These are phyloP conservation scores for Mimosa bimucronata DNA, from an alignment of 306 rosid species.

Conservation along the genomic window DNA sequence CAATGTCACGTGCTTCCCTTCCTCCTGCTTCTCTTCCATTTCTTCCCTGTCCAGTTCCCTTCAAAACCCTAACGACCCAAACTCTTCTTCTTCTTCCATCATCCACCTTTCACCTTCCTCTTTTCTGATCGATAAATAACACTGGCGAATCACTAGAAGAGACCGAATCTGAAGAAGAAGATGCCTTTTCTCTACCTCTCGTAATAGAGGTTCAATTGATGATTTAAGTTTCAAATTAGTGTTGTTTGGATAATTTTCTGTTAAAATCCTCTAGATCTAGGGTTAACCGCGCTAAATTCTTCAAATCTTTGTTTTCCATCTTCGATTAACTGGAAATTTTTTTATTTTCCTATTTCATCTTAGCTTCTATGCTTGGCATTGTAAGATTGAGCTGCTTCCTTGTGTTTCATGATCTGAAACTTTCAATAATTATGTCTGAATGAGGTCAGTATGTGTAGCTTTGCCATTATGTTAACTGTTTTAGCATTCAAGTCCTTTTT, in stretches of 20 bases:
- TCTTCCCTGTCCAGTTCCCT: too few relatives aligned
- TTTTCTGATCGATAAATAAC: too few relatives aligned
- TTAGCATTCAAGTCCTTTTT: background rate
- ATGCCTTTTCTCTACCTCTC: too few relatives aligned
- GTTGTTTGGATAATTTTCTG: background rate
- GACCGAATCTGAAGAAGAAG: too few relatives aligned
- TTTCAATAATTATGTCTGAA: conserved; percentile 8
- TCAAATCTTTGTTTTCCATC: background rate
- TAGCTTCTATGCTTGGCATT: background rate
- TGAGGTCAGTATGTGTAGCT: conserved; percentile 37
- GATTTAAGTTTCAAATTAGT: too few relatives aligned
- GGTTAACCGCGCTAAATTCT: conserved; percentile 17
- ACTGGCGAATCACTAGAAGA: too few relatives aligned
- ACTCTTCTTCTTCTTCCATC: too few relatives aligned
- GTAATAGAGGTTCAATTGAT: too few relatives aligned
- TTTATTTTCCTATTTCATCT: background rate
- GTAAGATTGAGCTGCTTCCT: conserved; percentile 33
- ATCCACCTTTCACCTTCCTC: too few relatives aligned
- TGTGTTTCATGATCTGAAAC: background rate
- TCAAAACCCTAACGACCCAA: too few relatives aligned
- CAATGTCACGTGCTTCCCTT: too few relatives aligned
- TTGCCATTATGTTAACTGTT: background rate
- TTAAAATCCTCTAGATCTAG: conserved; percentile 39
- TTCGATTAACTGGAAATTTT: background rate
- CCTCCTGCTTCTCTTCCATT: too few relatives aligned